A percentile compares a stretch with the other conserved stretches of the same genome.
Conservation (phyloP, 2,329 filamentous ascomycete species). For the Aspergillus pseudoviridinutans region DNA sequence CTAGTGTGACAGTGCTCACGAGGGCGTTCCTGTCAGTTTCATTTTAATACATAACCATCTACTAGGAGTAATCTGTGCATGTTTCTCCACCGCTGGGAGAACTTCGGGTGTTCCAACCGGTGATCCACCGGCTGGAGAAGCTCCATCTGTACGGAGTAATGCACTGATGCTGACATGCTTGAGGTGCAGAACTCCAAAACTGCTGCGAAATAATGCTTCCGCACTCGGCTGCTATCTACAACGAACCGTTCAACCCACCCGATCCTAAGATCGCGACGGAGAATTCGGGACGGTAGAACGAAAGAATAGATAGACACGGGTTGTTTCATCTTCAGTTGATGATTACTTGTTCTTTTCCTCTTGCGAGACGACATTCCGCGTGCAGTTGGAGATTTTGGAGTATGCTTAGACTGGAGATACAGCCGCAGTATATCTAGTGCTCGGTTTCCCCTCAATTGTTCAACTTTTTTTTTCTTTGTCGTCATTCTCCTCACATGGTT, state of each 20-base stretch:
- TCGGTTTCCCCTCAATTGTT: not conserved
- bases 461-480: not conserved
- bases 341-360: not conserved
- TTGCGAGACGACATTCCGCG: not conserved
- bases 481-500: not conserved
- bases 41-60: not conserved
- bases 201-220: not conserved
- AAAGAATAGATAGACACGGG: not conserved
- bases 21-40: not conserved
- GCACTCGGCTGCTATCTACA: not conserved
- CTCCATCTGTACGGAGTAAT: not conserved
- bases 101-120: not conserved
- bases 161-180: not conserved
- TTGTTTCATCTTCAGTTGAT: not conserved
- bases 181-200: not conserved
- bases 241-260: too few relatives aligned
- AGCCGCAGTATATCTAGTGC: not conserved
- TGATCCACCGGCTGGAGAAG: constrained; percentile 1
- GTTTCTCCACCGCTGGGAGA: constrained; percentile 3
- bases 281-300: not conserved
- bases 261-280: not conserved
- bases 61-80: not conserved
- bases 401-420: not conserved
- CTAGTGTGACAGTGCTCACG: too few relatives aligned
- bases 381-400: not conserved